Conservation (phyloP, 2,329 filamentous ascomycete species). For the Trichoderma polysporum region DNA sequence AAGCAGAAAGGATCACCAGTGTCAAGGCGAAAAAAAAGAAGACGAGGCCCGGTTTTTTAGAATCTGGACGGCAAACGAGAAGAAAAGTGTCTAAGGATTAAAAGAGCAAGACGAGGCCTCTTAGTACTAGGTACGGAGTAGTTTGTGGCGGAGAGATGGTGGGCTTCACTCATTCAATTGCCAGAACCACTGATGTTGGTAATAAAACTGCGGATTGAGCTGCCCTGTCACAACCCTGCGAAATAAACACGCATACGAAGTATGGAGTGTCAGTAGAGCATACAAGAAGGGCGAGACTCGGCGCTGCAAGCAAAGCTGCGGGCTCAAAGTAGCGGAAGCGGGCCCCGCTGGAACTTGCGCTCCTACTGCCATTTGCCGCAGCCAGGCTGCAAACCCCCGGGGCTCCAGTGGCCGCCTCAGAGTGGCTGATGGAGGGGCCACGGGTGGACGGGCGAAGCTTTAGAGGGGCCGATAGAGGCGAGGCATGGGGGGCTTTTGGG, state of each 20-base stretch:
- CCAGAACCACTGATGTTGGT: not conserved
- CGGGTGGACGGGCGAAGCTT: constrained; percentile 6
- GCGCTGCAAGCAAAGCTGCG: not conserved
- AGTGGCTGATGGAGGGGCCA: constrained; percentile 10
- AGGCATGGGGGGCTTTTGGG: not conserved
- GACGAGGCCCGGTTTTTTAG: not conserved
- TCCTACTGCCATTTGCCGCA: constrained; percentile 11
- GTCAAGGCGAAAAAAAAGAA: not conserved
- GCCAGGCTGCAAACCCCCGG: constrained; percentile 6
- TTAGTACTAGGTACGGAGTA: not conserved
- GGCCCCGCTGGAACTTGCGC: constrained; percentile 18
- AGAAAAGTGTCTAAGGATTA: too few relatives aligned
- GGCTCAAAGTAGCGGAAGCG: not conserved
- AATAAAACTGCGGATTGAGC: not conserved
- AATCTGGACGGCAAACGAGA: not conserved
- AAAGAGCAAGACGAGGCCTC: too few relatives aligned
- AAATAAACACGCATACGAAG: not conserved
- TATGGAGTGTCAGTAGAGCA: not conserved
- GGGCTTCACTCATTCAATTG: not conserved
- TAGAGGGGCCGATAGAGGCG: constrained; percentile 4
- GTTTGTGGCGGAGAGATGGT: not conserved
- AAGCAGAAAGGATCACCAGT: not conserved
- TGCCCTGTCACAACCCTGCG: not conserved
- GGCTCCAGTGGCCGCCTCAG: constrained; percentile 4
- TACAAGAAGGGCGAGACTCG: not conserved